Evolutionary conservation across 1,284 basidiomycete genomes (phyloP).

Genomic region (Fomitiporia mediterranea): DNA sequence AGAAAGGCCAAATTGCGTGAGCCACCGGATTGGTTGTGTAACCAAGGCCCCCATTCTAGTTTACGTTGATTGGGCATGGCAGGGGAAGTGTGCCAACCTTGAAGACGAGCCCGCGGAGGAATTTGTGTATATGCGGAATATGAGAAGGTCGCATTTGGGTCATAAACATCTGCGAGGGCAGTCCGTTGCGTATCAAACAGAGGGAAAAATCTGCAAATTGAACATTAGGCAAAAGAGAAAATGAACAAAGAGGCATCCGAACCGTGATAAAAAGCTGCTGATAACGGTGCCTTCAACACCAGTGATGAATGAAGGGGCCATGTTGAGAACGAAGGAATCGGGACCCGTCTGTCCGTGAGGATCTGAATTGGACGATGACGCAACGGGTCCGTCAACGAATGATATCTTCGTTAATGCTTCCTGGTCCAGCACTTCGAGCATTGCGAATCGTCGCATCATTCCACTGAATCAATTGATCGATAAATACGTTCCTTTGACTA

Average conservation of each 20-base stretch:
- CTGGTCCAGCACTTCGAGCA: slow-evolving; percentile 69
- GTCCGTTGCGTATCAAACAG: slow-evolving; percentile 77
- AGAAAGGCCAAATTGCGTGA: slow-evolving; percentile 78
- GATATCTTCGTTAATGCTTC: slow-evolving; percentile 69
- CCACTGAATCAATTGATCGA: slow-evolving; percentile 44
- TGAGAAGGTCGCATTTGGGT: slow-evolving; percentile 83
- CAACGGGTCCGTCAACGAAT: slow-evolving; percentile 57
- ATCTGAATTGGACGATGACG: slow-evolving; percentile 35
- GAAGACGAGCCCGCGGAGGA: slow-evolving; percentile 64
- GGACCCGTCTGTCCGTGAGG: slow-evolving; percentile 40
- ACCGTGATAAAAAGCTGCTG: slow-evolving; percentile 77
- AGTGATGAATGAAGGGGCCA: slow-evolving; percentile 72
- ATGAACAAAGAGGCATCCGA: no score
- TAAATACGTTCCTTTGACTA: slow-evolving; percentile 23
- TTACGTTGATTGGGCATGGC: slow-evolving; percentile 78
- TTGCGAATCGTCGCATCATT: slow-evolving; percentile 63
- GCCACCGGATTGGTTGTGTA: slow-evolving; percentile 47
- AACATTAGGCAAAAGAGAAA: slow-evolving; percentile 7
- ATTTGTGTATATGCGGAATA: slow-evolving; percentile 80
- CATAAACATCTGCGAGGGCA: slow-evolving; percentile 71
- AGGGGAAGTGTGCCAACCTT: slow-evolving; percentile 55
- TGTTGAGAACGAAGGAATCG: slow-evolving; percentile 67
- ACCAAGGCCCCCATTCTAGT: slow-evolving; percentile 72
- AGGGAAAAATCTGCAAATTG: slow-evolving; percentile 67
- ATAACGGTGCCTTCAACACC: slow-evolving; percentile 65